Base-by-base conservation (phyloP, 2,329 filamentous ascomycete genomes). In the Aspergillus novoparasiticus region DNA sequence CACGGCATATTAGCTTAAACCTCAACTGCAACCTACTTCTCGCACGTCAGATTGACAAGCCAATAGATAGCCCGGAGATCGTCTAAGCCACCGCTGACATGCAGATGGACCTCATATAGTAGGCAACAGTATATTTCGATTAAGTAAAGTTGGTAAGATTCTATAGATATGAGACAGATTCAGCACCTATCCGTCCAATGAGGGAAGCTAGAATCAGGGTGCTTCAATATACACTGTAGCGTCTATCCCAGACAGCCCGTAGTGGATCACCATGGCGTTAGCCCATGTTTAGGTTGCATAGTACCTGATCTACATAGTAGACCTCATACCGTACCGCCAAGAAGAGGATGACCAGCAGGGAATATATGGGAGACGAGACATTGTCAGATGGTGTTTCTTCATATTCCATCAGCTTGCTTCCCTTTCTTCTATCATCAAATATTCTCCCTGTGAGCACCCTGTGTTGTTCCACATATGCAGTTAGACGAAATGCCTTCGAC, bases 401-500 rank as follows among this genome's bases (percentile, higher is more conserved):
- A 36, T 21, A 36, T 56, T 60, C 39, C 54, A 64, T 28, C 50
- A 55, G 32, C 50, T 28, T 64, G 45, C 58, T 64, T 59, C 59
- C 53, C 60, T 56, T 53, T 48, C 62, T 30, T 26, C 16, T 0
- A 9, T 45, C 45, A n/a, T 34, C 45, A 41, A 10, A 41, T 58
- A 45, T 21, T 39, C 28, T 23, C 48, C 56, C 16, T 36, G 48
- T 12, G 50, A 59, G 62, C 12, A 50, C 30, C 51, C 50, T 57
- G 58, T 60, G 16, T 57, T 57, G 56, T 50, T 57, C 60, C 46
- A 55, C 36, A 55, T 50, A 43, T 61, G 58, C 64, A 26, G n/a
- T 59, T 65, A 41, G 62, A 43, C 72, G 80, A 68, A 69, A 94
- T 93, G 90, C 86, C 90, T 76, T 78, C 89, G 72, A 89, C 90